Conservation (phyloP, 306 rosid species). For the Alnus rubra region DNA sequence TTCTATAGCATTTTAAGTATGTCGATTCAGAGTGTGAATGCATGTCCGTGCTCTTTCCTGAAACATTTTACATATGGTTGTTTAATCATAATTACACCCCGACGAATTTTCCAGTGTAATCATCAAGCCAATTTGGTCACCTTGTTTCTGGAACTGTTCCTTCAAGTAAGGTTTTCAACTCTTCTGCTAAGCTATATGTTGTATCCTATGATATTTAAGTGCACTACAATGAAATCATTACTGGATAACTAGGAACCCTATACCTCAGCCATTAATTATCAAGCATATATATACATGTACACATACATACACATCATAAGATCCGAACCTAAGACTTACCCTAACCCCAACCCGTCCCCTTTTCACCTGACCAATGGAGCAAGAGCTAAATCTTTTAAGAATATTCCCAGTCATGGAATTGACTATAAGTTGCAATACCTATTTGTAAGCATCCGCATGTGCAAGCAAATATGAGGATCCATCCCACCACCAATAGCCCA, state of each 20-base stretch:
- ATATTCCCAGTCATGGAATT: slow-evolving; percentile 17
- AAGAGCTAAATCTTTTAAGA: slow-evolving; percentile 2
- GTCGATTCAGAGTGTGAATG: slow-evolving; percentile 6
- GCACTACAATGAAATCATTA: neutral
- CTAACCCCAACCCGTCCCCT: neutral
- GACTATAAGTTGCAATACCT: slow-evolving; percentile 43
- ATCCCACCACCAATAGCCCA: slow-evolving; percentile 70
- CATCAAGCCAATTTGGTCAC: neutral
- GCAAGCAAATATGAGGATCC: slow-evolving; percentile 88
- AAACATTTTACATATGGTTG: neutral
- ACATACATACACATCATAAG: neutral
- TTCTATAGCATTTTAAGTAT: neutral
- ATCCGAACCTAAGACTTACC: neutral
- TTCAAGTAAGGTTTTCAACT: neutral
- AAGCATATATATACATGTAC: neutral
- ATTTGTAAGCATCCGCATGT: slow-evolving; percentile 95
- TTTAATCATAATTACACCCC: neutral
- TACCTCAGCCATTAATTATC: neutral
- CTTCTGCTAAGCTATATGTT: neutral
- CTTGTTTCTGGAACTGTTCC: neutral
- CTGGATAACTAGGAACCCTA: neutral
- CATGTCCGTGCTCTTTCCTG: neutral
- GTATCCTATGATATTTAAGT: neutral
- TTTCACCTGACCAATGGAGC: neutral
- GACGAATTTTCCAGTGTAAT: neutral